These are phyloP conservation scores for Candida ipomoeae DNA, from an alignment of 805 yeast species.

Conservation along the genomic window DNA sequence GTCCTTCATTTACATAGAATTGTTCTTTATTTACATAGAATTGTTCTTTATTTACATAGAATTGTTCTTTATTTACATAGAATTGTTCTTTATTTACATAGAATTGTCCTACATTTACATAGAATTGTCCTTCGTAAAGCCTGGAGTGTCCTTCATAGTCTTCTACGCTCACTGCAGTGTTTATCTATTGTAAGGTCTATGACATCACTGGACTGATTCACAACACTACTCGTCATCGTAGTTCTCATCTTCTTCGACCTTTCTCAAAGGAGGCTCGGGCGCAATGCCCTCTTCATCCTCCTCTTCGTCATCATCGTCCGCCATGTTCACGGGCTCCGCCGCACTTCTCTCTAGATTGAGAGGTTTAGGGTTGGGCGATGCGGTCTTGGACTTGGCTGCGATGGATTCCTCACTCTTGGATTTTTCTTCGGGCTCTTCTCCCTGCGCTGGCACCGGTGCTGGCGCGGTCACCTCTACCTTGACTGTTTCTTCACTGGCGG, in stretches of 20 bases:
- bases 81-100: too few species aligned
- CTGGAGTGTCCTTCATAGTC: too few species aligned
- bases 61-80: too few species aligned
- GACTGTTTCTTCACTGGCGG: background rate
- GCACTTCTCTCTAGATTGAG: slow-evolving; percentile 2
- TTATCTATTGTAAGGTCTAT: background rate
- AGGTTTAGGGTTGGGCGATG: background rate
- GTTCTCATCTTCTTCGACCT: slow-evolving; percentile 44
- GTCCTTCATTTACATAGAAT: too few species aligned
- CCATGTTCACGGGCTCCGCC: slow-evolving; percentile 1
- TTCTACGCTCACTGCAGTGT: background rate
- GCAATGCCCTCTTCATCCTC: slow-evolving; percentile 25
- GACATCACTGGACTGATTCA: background rate
- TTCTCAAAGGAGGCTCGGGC: slow-evolving; percentile 43
- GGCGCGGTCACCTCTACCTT: slow-evolving; percentile 1
- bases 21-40: too few species aligned
- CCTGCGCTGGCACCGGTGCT: slow-evolving; percentile 6
- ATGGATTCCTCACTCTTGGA: background rate
- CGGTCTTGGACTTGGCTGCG: background rate
- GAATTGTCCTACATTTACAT: too few species aligned
- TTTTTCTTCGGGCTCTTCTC: background rate
- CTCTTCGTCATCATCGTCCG: slow-evolving; percentile 25
- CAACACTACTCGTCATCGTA: slow-evolving; percentile 38
- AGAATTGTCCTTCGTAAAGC: too few species aligned
- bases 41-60: too few species aligned